Conservation (phyloP, 108 stramenopile genomes). For the Pinguiococcus pyrenoidosus region DNA sequence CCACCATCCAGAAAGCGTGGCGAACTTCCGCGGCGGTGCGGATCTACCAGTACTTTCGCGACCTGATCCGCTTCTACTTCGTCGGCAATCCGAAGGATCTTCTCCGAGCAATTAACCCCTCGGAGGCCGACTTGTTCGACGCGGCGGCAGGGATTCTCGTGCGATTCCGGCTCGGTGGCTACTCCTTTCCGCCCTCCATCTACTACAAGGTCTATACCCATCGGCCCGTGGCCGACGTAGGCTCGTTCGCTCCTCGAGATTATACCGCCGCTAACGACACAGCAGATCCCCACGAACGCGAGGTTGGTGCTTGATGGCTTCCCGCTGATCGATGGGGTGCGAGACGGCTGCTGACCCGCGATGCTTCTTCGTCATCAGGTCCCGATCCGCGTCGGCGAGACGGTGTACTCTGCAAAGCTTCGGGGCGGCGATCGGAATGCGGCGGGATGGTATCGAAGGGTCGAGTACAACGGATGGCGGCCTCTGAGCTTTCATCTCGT, state of each 20-base stretch:
- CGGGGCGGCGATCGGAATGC: neutral
- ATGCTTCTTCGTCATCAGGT: too few relatives aligned
- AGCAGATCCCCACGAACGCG: neutral
- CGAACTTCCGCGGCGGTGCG: too few relatives aligned
- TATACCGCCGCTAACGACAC: slow-evolving; percentile 8
- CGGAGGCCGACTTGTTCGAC: slow-evolving; percentile 35
- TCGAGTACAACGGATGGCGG: slow-evolving; percentile 46
- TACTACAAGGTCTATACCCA: slow-evolving; percentile 49
- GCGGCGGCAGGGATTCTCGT: slow-evolving; percentile 29
- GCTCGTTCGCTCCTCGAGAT: slow-evolving; percentile 40
- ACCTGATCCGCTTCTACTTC: neutral
- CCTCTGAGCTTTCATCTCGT: slow-evolving; percentile 14
- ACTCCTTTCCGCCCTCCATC: slow-evolving; percentile 36
- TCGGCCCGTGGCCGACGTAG: slow-evolving; percentile 36
- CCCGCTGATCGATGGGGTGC: too few relatives aligned
- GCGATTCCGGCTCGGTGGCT: slow-evolving; percentile 37
- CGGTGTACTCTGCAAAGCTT: neutral
- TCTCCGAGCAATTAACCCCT: slow-evolving; percentile 31
- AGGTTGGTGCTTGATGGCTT: neutral
- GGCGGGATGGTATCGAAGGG: slow-evolving; percentile 35
- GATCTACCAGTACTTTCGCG: slow-evolving; percentile 15
- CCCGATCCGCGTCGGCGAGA: neutral
- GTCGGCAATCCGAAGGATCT: slow-evolving; percentile 20
- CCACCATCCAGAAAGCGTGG: too few relatives aligned
- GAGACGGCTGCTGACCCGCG: too few relatives aligned